Evolutionary conservation across 495 filamentous ascomycete genomes (phyloP), one percentile per base, ranked within the genome.

Genomic region (Neurospora sp.): DNA sequence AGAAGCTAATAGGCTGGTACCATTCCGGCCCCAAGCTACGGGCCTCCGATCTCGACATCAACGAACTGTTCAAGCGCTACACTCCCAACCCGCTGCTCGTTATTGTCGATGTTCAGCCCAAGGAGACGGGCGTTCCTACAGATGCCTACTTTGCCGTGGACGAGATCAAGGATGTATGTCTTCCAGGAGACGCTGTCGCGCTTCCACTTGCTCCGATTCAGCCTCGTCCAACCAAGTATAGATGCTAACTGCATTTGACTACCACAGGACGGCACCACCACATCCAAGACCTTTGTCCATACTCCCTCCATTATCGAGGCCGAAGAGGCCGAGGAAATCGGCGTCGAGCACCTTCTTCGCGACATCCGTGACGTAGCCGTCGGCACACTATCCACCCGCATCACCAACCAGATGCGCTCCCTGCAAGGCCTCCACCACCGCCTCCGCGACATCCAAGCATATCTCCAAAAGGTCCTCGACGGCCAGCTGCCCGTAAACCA

Each of bases 1-100:
- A 99, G 85, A 99, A 99, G 90, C 88, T 99, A 80, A 94, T 99
- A 86, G 96, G 96, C 83, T 99, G 96, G 96, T 99, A 99, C 84
- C 96, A 99, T 83, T 97, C 96, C 10, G 96, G 96, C 70, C 96
- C 96, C 31, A 99, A 99, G 86, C 87, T 99, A 78, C 91, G 96
- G 76, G 96, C 94, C 72, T 97, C 94, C 48, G 96, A 99, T 88
- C 88, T 98, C 77, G 94, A 98, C 86, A 97, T 99, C 90, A 99
- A 99, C 85, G 96, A 99, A 84, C 90, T 99, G 70, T 98, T 99
- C 90, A 99, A 99, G 86, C 88, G 95, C 88, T 98, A 99, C 87
- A 97, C 95, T 35, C 92, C 96, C 6, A 96, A 98, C 79, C 96
- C 96, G 31, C 84, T 99, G 79, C 87, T 98, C 71, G 94, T 98